Evolutionary conservation across 2,329 filamentous ascomycete genomes (phyloP).

Genomic region (Aureobasidium mangrovei): DNA sequence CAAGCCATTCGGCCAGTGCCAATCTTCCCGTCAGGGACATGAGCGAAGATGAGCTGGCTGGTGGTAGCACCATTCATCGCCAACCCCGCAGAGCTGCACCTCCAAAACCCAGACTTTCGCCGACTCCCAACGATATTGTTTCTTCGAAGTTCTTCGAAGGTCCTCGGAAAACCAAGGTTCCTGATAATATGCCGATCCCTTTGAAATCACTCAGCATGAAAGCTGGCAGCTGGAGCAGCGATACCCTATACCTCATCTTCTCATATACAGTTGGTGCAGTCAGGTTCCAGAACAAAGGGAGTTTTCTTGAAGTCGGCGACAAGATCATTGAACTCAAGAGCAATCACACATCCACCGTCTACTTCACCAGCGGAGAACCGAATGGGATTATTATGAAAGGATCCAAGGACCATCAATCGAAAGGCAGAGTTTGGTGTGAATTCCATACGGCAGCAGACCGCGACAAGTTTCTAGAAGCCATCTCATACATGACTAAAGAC

Average conservation of each 20-base stretch:
- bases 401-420: background rate
- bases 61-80: background rate
- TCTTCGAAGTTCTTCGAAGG: background rate
- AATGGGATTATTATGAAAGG: background rate
- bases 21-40: background rate
- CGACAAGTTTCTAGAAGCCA: background rate
- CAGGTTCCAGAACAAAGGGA: background rate
- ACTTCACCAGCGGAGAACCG: background rate
- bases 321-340: background rate
- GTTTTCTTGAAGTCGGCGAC: background rate
- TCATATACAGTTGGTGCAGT: background rate
- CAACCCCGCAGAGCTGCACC: background rate
- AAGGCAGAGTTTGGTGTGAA: background rate
- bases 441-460: background rate
- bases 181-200: background rate
- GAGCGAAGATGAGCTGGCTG: conserved; percentile 2
- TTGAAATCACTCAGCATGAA: background rate
- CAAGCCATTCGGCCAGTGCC: background rate
- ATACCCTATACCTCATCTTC: background rate
- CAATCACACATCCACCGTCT: background rate
- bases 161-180: background rate
- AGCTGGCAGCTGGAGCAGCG: background rate
- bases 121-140: background rate
- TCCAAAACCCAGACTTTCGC: background rate
- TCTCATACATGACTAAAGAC: background rate